Base-by-base conservation (phyloP, 106 monocot genomes). In the Dactylorhiza incarnata region DNA sequence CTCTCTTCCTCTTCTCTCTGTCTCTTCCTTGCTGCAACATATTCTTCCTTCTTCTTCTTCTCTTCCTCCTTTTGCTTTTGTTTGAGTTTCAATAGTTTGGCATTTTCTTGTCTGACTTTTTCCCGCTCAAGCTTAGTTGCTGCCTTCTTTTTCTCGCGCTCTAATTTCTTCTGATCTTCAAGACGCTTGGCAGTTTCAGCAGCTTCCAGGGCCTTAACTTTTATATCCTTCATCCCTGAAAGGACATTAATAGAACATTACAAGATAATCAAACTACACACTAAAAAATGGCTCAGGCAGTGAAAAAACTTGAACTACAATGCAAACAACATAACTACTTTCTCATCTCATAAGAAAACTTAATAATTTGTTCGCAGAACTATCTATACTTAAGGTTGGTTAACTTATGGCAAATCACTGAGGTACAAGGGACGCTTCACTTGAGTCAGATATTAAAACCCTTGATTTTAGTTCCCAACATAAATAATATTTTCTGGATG, bases 121-220 rank as follows among this genome's bases (percentile, higher is more conserved):
- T 78, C 76, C 20, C 91, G 78, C 74, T 99, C 89, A 46, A 87
- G 68, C 78, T 84, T 90, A 58, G 77, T 55, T 45, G 95, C 89
- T 77, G 84, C 91, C 66, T 99, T 99, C 68, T 82, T 84, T 83
- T 80, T 86, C 73, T 89, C 87, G 53, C 94, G 90, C 47, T 94
- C 97, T 79, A 75, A 83, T 77, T 87, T 79, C 68, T 81, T 99
- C 77, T 91, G 87, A 76, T 86, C 89, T 82, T 86, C 86, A 56
- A 91, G 79, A 47, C 84, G 87, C 62, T 91, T 99, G 59, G 89
- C 89, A 75, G 82, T 83, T 80, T 99, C 97, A 45, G 97, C 94
- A 78, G 86, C 89, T 76, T 94, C 94, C 65, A 94, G 76, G 69
- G 97, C 87, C 81, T 94, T 94, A 54, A 99, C 91, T 85, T 86